phyloP scores from a whole-genome alignment of 805 yeast species.

The Tetrapisispora namnaoensis region DNA sequence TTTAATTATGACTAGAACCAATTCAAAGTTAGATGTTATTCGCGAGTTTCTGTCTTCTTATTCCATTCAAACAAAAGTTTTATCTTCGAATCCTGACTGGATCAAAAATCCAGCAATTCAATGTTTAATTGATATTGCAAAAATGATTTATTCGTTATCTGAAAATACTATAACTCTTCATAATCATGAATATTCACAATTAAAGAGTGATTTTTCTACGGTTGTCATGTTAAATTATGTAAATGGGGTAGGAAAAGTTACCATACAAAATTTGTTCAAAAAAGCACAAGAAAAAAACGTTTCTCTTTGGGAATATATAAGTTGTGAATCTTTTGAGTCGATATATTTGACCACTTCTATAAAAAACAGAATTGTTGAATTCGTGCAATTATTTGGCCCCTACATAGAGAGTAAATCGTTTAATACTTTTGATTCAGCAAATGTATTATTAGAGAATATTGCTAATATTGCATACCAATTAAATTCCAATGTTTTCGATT shows the following conservation, averaged over 20 bases:
- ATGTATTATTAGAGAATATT: constrained; percentile 29
- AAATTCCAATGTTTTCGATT: constrained; percentile 21
- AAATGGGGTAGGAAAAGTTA: constrained; percentile 18
- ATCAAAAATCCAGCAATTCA: constrained; percentile 28
- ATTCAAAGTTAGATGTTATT: constrained; percentile 37
- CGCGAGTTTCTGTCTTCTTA: constrained; percentile 31
- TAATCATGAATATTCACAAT: not conserved
- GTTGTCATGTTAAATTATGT: constrained; percentile 18
- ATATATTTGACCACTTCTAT: constrained; percentile 12
- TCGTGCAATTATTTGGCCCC: constrained; percentile 17
- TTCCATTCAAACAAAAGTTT: constrained; percentile 36
- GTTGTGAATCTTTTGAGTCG: constrained; percentile 4
- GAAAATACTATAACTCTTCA: not conserved
- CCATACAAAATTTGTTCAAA: constrained; percentile 16
- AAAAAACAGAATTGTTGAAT: constrained; percentile 22
- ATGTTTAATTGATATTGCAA: constrained; percentile 41
- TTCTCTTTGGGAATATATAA: constrained; percentile 22
- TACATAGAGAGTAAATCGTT: constrained; percentile 6
- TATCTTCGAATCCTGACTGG: constrained; percentile 46
- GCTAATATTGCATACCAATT: constrained; percentile 27
- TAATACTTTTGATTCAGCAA: constrained; percentile 24
- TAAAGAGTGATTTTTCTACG: constrained; percentile 22
- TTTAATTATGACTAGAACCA: constrained; percentile 44
- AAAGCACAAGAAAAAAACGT: constrained; percentile 6
- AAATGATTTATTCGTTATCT: constrained; percentile 19